Evolutionary conservation across 805 yeast genomes (phyloP).

Genomic region (Wickerhamiella siamensis): DNA sequence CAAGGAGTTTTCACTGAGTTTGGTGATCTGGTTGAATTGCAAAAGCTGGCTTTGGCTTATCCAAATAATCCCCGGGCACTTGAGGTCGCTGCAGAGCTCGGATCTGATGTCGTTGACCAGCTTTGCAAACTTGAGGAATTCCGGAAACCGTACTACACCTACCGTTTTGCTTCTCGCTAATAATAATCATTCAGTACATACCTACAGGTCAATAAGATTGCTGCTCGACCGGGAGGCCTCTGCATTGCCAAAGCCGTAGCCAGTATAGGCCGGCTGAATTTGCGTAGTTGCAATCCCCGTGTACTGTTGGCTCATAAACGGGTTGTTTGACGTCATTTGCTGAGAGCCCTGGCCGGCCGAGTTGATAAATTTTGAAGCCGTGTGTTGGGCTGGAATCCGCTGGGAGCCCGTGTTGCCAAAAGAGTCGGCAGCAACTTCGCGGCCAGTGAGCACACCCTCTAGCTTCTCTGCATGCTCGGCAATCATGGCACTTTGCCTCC

Average conservation of each 20-base stretch:
- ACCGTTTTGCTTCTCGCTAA: no score
- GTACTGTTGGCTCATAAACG: slow-evolving; percentile 48
- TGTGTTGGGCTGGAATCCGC: slow-evolving; percentile 87
- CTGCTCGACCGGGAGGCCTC: slow-evolving; percentile 23
- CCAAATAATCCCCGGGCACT: neutral
- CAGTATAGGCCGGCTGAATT: slow-evolving; percentile 74
- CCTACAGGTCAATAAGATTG: slow-evolving; percentile 22
- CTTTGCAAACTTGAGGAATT: neutral
- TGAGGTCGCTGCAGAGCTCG: neutral
- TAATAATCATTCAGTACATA: no score
- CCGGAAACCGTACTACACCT: neutral
- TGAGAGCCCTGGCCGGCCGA: slow-evolving; percentile 61
- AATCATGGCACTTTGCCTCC: slow-evolving; percentile 38
- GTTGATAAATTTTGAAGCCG: slow-evolving; percentile 67
- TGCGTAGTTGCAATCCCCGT: slow-evolving; percentile 54
- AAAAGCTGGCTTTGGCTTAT: neutral
- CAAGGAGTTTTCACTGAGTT: slow-evolving; percentile 36
- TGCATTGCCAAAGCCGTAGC: slow-evolving; percentile 88
- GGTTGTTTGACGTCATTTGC: slow-evolving; percentile 29
- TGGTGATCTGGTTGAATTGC: slow-evolving; percentile 20
- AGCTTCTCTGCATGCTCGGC: slow-evolving; percentile 9
- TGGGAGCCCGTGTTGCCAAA: slow-evolving; percentile 77
- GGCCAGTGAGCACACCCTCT: slow-evolving; percentile 2
- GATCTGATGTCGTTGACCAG: no score
- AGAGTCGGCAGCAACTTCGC: slow-evolving; percentile 84